Percentiles rank a stretch among this genome's conserved stretches.
These are phyloP conservation scores for Arachnopeziza araneosa DNA, from an alignment of 2,329 filamentous ascomycete genomes.

Conservation along the genomic window DNA sequence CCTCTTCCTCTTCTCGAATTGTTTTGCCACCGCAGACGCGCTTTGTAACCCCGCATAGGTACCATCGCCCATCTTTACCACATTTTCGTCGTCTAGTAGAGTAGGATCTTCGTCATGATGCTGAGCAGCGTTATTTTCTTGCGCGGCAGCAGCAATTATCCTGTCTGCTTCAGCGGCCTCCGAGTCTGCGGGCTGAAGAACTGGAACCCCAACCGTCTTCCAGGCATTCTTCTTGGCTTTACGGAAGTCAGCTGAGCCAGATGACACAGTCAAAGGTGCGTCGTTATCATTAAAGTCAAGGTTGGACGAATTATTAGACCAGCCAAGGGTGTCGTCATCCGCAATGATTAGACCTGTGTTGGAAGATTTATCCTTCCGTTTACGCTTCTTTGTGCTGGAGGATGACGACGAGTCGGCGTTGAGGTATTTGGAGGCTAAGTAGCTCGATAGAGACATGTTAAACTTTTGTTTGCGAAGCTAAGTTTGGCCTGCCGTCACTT, in stretches of 20 bases:
- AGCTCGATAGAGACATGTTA: slow-evolving; percentile 62
- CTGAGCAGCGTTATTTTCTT: slow-evolving; percentile 53
- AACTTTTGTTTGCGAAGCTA: neutral
- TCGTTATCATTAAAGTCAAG: slow-evolving; percentile 42
- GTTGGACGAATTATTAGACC: slow-evolving; percentile 31
- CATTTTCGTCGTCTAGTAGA: slow-evolving; percentile 44
- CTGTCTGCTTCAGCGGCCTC: slow-evolving; percentile 67
- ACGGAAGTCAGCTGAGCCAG: slow-evolving; percentile 55
- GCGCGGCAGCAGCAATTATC: slow-evolving; percentile 67
- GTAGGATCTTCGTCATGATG: slow-evolving; percentile 46
- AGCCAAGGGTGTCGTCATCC: slow-evolving; percentile 52
- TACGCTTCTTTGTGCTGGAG: slow-evolving; percentile 54
- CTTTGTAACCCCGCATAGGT: slow-evolving; percentile 83
- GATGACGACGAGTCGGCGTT: slow-evolving; percentile 54
- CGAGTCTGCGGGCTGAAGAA: slow-evolving; percentile 30
- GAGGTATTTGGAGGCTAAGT: slow-evolving; percentile 89
- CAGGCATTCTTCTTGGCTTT: slow-evolving; percentile 74
- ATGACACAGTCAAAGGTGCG: slow-evolving; percentile 43
- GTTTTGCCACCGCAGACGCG: slow-evolving; percentile 68
- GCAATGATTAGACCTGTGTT: slow-evolving; percentile 54
- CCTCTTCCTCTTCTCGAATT: slow-evolving; percentile 59
- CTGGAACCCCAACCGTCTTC: slow-evolving; percentile 58
- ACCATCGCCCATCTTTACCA: slow-evolving; percentile 77
- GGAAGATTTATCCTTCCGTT: slow-evolving; percentile 47
- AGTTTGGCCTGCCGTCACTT: too few species aligned